Conservation (phyloP, 345 rosid genomes). For the Eucalyptus caleyi region DNA sequence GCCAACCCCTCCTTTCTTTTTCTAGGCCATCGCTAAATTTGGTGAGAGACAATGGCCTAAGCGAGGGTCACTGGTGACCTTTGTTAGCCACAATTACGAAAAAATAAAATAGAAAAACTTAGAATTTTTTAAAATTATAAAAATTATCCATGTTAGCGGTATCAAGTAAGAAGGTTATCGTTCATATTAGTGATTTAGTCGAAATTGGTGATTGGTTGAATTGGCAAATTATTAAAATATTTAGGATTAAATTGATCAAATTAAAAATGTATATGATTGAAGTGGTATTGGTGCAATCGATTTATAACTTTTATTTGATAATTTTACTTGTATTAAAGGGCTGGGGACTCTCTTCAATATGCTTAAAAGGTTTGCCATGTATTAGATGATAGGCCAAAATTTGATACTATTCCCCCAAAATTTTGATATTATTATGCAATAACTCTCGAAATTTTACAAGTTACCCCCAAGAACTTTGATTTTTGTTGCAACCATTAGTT, state of each 20-base stretch:
- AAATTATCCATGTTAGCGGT: fast-evolving
- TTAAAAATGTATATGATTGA: too few species aligned
- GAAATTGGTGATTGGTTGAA: fast-evolving
- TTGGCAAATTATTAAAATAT: too few species aligned
- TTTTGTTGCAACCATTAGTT: not conserved
- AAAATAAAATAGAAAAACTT: too few species aligned
- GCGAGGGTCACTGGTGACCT: too few species aligned
- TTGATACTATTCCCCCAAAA: not conserved
- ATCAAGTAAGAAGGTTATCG: fast-evolving
- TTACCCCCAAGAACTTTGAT: not conserved
- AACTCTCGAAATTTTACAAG: not conserved
- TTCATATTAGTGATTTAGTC: too few species aligned
- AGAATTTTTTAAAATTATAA: too few species aligned
- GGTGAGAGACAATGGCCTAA: too few species aligned
- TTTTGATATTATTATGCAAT: not conserved
- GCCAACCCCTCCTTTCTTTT: too few species aligned
- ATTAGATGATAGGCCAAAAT: not conserved
- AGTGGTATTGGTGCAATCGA: fast-evolving
- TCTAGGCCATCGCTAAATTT: too few species aligned
- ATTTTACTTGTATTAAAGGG: not conserved
- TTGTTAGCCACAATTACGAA: too few species aligned
- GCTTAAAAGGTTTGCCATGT: not conserved
- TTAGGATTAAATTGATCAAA: too few species aligned
- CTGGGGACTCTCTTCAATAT: not conserved
- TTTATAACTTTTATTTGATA: too few species aligned